Percentiles rank a stretch among this genome's conserved stretches.
Evolutionary conservation across 257 asterid genomes (phyloP).

Genomic region (Jasminum sambac): DNA sequence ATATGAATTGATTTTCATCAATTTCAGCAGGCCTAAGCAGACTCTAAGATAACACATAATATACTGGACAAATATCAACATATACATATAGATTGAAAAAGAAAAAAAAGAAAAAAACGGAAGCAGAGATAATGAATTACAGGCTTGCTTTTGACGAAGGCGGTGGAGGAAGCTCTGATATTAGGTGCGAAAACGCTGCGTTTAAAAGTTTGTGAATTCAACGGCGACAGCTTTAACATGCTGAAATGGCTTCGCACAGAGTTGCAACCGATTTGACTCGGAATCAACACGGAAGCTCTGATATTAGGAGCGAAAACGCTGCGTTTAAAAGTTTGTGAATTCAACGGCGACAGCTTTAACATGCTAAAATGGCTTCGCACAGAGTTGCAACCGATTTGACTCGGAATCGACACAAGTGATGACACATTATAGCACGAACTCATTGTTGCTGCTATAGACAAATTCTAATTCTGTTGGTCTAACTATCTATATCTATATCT

Average conservation of each 20-base stretch:
- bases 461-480: too few species aligned
- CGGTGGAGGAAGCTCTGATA: constrained; percentile 43
- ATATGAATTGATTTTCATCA: not conserved
- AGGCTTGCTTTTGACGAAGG: constrained; percentile 40
- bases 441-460: not conserved
- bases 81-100: too few species aligned
- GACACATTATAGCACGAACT: too few species aligned
- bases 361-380: too few species aligned
- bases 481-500: too few species aligned
- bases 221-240: constrained; percentile 23
- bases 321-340: too few species aligned
- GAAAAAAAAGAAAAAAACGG: too few species aligned
- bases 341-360: too few species aligned
- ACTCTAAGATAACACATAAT: not conserved
- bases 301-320: too few species aligned
- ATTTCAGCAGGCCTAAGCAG: not conserved
- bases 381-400: too few species aligned
- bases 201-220: constrained; percentile 29
- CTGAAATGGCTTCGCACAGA: constrained; percentile 28
- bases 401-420: too few species aligned
- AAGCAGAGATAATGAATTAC: too few species aligned
- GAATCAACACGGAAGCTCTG: constrained; percentile 31
- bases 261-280: constrained; percentile 34
- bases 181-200: constrained; percentile 28
- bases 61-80: not conserved